Base-by-base conservation (phyloP, 306 rosid genomes). In the Cucurbita argyrosperma region DNA sequence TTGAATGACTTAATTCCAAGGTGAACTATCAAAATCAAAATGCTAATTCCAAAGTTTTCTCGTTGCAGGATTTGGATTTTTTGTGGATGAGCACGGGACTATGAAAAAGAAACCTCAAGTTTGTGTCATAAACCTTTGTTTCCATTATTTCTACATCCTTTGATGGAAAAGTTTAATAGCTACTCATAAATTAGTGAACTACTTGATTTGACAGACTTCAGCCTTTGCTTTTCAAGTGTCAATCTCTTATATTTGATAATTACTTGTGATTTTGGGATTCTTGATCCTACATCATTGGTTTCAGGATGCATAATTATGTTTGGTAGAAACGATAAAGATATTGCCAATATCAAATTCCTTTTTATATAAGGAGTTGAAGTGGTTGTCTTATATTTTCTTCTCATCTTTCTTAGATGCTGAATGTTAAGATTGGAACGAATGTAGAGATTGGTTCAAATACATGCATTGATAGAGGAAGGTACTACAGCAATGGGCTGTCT, bases 381-480 rank as follows among this genome's bases (percentile, higher is more conserved):
- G 10, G 77, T 76, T 75, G 75, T 45, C 61, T 52, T 58, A 46
- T 74, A 67, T 75, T 23, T 59, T 35, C 51, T 35, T 77, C 81
- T 61, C 74, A 47, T 77, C n/a, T 78, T 80, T 77, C 75, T 74
- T 72, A 93, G 98, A 77, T 83, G 81, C 77, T 93, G 90, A 86
- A 90, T 80, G 96, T 85, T 40, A 83, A 79, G 77, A 79, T 93
- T 50, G 96, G 97, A 59, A 83, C 81, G 79, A 39, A 80, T 71
- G 97, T 93, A 68, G 98, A 93, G 82, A 87, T 90, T 72, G 97
- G 97, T 78, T 91, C 97, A 79, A 93, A 86, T 82, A 85, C 98
- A 59, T 90, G 97, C 82, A 85, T 94, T 78, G 97, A 94, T 82
- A 83, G 97, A 81, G 98, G 98, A 74, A 93, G 98, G 98, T 90